phyloP scores from a whole-genome alignment of 2,329 filamentous ascomycete species.

The Orbilia quercus region DNA sequence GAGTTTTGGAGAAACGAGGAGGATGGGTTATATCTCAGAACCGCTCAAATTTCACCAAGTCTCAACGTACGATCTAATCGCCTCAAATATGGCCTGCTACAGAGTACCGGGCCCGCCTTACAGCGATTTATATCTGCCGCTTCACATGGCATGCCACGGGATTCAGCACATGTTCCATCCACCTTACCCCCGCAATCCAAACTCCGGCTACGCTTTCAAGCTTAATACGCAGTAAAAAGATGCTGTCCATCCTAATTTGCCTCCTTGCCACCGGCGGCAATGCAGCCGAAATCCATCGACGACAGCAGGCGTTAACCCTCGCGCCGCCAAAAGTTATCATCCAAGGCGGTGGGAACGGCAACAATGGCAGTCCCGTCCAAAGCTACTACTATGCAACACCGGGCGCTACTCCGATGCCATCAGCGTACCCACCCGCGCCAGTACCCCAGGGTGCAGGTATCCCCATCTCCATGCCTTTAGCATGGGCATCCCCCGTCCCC shows the following conservation, averaged over 20 bases:
- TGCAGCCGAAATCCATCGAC: constrained; percentile 32
- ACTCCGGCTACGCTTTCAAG: too few relatives aligned
- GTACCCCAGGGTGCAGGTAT: constrained; percentile 10
- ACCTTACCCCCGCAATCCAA: too few relatives aligned
- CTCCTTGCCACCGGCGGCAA: constrained; percentile 31
- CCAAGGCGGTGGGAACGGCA: constrained; percentile 2
- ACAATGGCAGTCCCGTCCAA: background rate
- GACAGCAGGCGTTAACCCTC: constrained; percentile 17
- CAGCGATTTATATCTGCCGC: constrained; percentile 5
- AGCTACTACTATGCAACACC: constrained; percentile 13
- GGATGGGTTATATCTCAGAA: constrained; percentile 17
- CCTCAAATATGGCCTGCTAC: constrained; percentile 16
- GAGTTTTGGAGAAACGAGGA: background rate
- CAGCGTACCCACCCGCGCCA: background rate
- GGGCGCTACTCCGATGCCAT: background rate
- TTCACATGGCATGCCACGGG: constrained; percentile 20
- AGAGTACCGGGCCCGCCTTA: background rate
- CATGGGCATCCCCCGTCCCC: background rate
- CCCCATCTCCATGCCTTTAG: background rate
- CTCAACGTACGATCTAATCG: background rate
- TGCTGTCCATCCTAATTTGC: constrained; percentile 21
- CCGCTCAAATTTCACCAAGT: constrained; percentile 10
- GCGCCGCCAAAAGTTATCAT: constrained; percentile 11
- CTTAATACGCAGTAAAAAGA: background rate
- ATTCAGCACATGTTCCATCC: constrained; percentile 7